Evolutionary conservation across 768 basidiomycete genomes (phyloP).

Genomic region (Lactifluus hygrophoroides): DNA sequence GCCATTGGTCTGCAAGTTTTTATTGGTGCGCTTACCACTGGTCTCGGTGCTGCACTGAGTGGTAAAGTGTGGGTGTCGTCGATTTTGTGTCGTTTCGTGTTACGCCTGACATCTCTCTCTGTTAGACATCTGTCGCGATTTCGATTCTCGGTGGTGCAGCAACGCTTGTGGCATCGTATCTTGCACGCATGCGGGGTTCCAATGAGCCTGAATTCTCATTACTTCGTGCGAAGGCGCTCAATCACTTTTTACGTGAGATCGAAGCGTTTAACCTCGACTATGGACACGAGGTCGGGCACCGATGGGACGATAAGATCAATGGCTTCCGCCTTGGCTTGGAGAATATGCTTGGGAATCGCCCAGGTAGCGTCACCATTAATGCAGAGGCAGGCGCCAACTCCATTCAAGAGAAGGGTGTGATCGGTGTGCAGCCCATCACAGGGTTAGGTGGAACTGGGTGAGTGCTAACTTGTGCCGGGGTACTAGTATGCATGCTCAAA

Average conservation of each 20-base stretch:
- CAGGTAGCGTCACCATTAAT: slow-evolving; percentile 14
- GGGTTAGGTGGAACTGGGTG: background rate
- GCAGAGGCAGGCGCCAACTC: background rate
- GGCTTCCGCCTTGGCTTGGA: slow-evolving; percentile 37
- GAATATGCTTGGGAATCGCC: slow-evolving; percentile 36
- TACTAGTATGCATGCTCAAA: too few species aligned
- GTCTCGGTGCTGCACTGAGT: slow-evolving; percentile 21
- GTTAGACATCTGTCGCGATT: slow-evolving; percentile 34
- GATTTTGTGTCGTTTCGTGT: background rate
- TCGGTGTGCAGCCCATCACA: background rate
- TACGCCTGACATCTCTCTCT: background rate
- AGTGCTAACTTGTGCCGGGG: background rate
- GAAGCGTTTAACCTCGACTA: slow-evolving; percentile 50
- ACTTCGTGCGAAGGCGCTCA: slow-evolving; percentile 48
- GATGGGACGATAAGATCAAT: slow-evolving; percentile 28
- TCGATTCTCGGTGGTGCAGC: slow-evolving; percentile 48
- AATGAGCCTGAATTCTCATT: slow-evolving; percentile 62
- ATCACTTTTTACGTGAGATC: slow-evolving; percentile 58
- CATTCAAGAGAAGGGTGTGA: background rate
- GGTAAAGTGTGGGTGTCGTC: slow-evolving; percentile 15
- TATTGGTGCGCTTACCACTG: slow-evolving; percentile 26
- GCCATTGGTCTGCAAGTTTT: slow-evolving; percentile 26
- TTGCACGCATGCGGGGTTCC: slow-evolving; percentile 61
- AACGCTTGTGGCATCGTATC: slow-evolving; percentile 62
- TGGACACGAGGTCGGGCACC: slow-evolving; percentile 32